Base-by-base conservation (phyloP, 805 yeast species). In the Candida insectorum region DNA sequence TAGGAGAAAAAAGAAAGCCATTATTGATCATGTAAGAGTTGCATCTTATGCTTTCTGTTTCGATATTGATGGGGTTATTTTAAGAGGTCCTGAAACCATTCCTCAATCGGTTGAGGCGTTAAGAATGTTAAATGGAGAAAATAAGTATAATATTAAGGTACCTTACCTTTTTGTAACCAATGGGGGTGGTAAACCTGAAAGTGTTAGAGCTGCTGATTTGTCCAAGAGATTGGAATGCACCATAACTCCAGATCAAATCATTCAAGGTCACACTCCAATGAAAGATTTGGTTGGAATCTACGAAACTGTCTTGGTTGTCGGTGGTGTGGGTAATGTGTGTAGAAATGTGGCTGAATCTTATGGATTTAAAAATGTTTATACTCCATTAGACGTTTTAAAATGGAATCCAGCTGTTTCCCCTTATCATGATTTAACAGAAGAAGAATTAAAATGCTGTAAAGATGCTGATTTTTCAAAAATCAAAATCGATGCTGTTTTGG, bases 201-300 rank as follows among this genome's bases (percentile, higher is more conserved):
- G 64, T 36, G 79, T 74, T 7, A 70, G 96, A 47, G 83, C 91
- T 30, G 73, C 71, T 36, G 93, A 85, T 45, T 68, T 87, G 50
- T 66, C 80, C 26, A 67, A 71, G 36, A 64, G 86, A 44, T 68
- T 87, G 42, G 74, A 69, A 14, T 60, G 75, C 24, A 72, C 72
- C 24, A 76, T 87, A 39, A 73, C 81, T 9, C 77, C 78, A 27
- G 86, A 79, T 34, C 96, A 87, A 62, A 83, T 87, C 39, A 83
- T 87, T 48, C 96, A 87, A 60, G 95, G 95, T 41, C 95, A 87
- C 59, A 87, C 96, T 1, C 96, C 96, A 21, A 87, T 87, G 93
- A 80, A 77, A 47, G 94, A 85, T 51, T 69, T 86, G 51, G 84
- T 81, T 10, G 73, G 72, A 19, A 66, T 71, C 11, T 78, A 80